These are phyloP conservation scores for Fusarium avenaceum DNA, from an alignment of 2,329 filamentous ascomycete species.

Conservation along the genomic window DNA sequence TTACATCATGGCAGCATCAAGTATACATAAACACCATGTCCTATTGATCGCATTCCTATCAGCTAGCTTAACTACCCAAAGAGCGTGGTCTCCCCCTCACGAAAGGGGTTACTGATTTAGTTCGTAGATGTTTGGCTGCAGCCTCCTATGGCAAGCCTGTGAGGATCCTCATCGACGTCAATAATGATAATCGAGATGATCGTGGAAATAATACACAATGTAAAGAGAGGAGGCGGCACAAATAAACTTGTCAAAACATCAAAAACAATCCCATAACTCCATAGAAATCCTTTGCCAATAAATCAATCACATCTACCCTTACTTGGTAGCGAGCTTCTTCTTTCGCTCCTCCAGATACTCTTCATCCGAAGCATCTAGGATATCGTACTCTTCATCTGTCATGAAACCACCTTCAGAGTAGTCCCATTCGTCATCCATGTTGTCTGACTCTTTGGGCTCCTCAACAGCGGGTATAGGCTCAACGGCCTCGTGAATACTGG, in stretches of 20 bases:
- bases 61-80: constrained; percentile 46
- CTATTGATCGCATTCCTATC: constrained; percentile 45
- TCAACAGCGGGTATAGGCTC: constrained; percentile 70
- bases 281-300: constrained; percentile 31
- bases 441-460: constrained; percentile 63
- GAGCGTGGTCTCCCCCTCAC: constrained; percentile 46
- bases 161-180: constrained; percentile 19
- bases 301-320: constrained; percentile 38
- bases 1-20: not conserved
- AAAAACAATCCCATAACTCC: constrained; percentile 42
- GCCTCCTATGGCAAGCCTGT: constrained; percentile 17
- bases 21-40: constrained; percentile 23
- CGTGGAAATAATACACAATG: constrained; percentile 47
- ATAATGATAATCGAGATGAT: constrained; percentile 30
- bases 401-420: constrained; percentile 82
- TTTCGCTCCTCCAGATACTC: constrained; percentile 75
- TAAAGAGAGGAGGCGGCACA: constrained; percentile 41
- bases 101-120: constrained; percentile 30
- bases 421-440: constrained; percentile 72
- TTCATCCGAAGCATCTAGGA: constrained; percentile 93
- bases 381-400: constrained; percentile 98
- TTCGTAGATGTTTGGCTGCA: constrained; percentile 26
- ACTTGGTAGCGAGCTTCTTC: constrained; percentile 58
- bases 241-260: constrained; percentile 16
- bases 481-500: constrained; percentile 79